These are phyloP conservation scores for Alternaria gaisen DNA, from an alignment of 2,329 filamentous ascomycete genomes.

Conservation along the genomic window DNA sequence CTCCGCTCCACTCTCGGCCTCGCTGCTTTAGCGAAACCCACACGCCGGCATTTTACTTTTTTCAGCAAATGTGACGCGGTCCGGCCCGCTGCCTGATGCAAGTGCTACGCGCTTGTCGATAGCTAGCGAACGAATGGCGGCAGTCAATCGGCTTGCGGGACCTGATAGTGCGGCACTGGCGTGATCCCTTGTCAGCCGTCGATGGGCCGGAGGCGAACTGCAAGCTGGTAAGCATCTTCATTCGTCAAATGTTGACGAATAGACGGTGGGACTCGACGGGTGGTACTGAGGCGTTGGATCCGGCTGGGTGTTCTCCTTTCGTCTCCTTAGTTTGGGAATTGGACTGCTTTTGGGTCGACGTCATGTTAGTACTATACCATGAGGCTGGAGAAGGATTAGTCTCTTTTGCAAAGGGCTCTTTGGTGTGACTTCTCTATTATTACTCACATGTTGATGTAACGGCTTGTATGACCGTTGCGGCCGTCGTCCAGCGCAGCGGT, in stretches of 20 bases:
- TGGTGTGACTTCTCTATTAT: constrained; percentile 8
- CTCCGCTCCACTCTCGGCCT: constrained; percentile 35
- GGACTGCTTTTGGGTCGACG: constrained; percentile 18
- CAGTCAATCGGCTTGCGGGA: constrained; percentile 16
- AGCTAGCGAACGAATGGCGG: constrained; percentile 43
- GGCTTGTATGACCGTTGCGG: constrained; percentile 20
- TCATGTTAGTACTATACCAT: constrained; percentile 5
- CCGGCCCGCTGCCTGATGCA: constrained; percentile 46
- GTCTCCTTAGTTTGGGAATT: constrained; percentile 12
- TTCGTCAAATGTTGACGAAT: constrained; percentile 25
- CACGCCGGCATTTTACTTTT: constrained; percentile 38
- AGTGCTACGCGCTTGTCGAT: constrained; percentile 34
- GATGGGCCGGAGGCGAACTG: constrained; percentile 13
- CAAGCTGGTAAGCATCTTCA: constrained; percentile 19
- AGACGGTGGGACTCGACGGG: constrained; percentile 1
- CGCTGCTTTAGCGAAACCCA: constrained; percentile 42
- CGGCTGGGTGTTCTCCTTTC: constrained; percentile 10
- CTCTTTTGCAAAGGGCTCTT: constrained; percentile 5
- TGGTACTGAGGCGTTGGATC: constrained; percentile 6
- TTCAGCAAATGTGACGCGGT: constrained; percentile 41
- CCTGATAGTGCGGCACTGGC: constrained; percentile 19
- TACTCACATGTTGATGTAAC: constrained; percentile 31
- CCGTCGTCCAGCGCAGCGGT: background rate
- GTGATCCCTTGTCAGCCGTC: constrained; percentile 22
- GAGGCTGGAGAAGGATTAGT: constrained; percentile 1